These are phyloP conservation scores for Phytophthora pini DNA, from an alignment of 352 stramenopile species.

Conservation along the genomic window DNA sequence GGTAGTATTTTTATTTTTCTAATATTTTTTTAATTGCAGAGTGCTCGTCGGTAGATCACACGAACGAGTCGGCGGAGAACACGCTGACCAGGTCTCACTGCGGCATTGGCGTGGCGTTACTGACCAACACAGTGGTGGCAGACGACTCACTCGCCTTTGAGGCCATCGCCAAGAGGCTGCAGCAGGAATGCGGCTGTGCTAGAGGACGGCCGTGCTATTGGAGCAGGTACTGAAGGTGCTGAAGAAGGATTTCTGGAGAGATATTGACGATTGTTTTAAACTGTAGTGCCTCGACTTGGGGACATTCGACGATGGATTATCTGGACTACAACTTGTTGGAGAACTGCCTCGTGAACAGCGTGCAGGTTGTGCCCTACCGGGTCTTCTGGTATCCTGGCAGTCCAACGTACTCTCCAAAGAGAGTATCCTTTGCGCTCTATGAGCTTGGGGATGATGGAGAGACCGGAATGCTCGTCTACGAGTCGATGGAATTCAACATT, in stretches of 20 bases:
- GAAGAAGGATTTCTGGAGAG: not conserved
- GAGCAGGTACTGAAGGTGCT: conserved; percentile 61
- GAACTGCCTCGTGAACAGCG: conserved; percentile 47
- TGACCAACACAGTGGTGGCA: conserved; percentile 34
- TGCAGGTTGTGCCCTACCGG: conserved; percentile 77
- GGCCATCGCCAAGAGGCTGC: conserved; percentile 49
- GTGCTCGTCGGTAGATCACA: conserved; percentile 59
- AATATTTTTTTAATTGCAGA: conserved; percentile 24
- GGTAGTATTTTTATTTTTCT: not conserved
- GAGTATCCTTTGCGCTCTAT: conserved; percentile 69
- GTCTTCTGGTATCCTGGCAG: conserved; percentile 81
- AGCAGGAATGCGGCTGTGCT: conserved; percentile 76
- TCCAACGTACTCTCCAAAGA: conserved; percentile 69
- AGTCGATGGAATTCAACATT: conserved; percentile 62
- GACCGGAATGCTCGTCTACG: conserved; percentile 41
- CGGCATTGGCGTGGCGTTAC: conserved; percentile 41
- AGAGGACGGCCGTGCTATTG: conserved; percentile 75
- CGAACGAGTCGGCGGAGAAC: conserved; percentile 56
- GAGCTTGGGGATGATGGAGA: conserved; percentile 37
- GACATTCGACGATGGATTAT: conserved; percentile 49
- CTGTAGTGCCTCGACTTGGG: conserved; percentile 49
- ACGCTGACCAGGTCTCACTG: conserved; percentile 54
- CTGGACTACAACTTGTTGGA: conserved; percentile 68
- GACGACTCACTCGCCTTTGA: conserved; percentile 44
- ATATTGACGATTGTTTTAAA: conserved; percentile 7